A percentile compares a stretch with the other conserved stretches of the same genome.
phyloP scores from a whole-genome alignment of 371 early-diverging fungal genomes.

The Mucor irregularis region DNA sequence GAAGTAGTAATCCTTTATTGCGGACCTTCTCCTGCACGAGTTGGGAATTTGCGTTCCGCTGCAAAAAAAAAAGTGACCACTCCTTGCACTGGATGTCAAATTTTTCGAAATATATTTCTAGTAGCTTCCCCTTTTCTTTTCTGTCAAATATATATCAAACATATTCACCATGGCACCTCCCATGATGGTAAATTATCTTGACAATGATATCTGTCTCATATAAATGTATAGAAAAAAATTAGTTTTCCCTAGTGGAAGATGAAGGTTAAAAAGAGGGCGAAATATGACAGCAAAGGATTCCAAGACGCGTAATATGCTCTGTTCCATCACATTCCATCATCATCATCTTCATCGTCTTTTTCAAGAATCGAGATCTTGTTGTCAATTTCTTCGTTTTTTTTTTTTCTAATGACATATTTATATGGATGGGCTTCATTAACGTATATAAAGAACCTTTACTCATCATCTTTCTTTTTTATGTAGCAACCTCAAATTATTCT shows the following conservation, averaged over 20 bases:
- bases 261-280: neutral
- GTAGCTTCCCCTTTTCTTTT: constrained; percentile 1
- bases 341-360: neutral
- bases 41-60: neutral
- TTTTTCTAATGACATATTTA: too few species aligned
- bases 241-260: too few species aligned
- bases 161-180: constrained; percentile 15
- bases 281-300: neutral
- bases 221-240: too few species aligned
- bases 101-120: neutral
- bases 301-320: neutral
- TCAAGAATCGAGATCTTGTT: neutral
- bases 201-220: too few species aligned
- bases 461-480: constrained; percentile 6
- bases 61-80: neutral
- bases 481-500: constrained; percentile 98
- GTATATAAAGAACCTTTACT: neutral
- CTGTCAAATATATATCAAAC: constrained; percentile 2
- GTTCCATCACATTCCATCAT: neutral
- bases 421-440: too few species aligned
- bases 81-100: neutral
- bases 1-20: too few species aligned
- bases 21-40: too few species aligned
- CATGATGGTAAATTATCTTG: constrained; percentile 11
- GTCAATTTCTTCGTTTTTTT: neutral